Conservation (phyloP, 1,139 yeast species). For the Cylindricascospora bacillispora region DNA sequence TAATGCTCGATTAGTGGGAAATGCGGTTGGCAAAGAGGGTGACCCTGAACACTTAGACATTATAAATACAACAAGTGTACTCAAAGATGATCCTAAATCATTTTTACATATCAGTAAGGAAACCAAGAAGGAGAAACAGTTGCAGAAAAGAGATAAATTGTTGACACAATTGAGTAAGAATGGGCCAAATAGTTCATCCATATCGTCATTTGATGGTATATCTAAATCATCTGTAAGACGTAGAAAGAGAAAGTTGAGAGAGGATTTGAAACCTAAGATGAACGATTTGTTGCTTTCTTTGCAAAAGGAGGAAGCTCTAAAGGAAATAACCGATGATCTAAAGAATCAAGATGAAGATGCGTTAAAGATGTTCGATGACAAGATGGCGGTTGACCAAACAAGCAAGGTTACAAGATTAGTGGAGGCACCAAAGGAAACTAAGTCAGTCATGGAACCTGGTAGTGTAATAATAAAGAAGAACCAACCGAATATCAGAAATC, state of each 20-base stretch:
- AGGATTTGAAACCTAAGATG: constrained; percentile 54
- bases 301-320: constrained; percentile 27
- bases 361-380: neutral
- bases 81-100: constrained; percentile 32
- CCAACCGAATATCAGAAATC: constrained; percentile 48
- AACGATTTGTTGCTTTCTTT: constrained; percentile 46
- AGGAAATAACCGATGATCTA: constrained; percentile 4
- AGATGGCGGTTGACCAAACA: constrained; percentile 1
- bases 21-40: constrained; percentile 6
- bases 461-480: constrained; percentile 29
- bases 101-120: constrained; percentile 41
- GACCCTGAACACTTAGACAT: too few species aligned
- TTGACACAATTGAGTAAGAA: constrained; percentile 25
- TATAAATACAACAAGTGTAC: too few species aligned
- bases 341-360: constrained; percentile 6
- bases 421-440: constrained; percentile 8
- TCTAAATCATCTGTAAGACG: constrained; percentile 56
- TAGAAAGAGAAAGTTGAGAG: constrained; percentile 50
- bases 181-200: constrained; percentile 11
- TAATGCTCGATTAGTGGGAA: constrained; percentile 14
- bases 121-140: constrained; percentile 43
- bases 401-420: constrained; percentile 13
- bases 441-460: constrained; percentile 17
- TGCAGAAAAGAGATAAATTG: constrained; percentile 26
- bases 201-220: constrained; percentile 27